Conservation (phyloP, 2,329 filamentous ascomycete species). For the Penicillium expansum region DNA sequence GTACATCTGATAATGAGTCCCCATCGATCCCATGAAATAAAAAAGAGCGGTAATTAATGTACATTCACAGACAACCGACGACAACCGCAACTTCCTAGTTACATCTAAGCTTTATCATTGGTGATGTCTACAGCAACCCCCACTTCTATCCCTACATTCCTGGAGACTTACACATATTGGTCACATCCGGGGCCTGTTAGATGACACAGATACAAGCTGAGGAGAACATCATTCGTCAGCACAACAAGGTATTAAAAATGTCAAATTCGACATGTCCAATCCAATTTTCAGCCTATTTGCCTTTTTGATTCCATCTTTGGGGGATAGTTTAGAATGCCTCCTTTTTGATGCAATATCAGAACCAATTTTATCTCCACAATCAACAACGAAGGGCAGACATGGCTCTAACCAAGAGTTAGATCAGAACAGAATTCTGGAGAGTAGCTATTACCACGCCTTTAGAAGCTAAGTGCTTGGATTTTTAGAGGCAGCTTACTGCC, state of each 20-base stretch:
- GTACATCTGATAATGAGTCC: neutral
- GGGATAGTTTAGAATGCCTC: slow-evolving; percentile 9
- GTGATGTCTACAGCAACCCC: neutral
- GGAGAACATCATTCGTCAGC: slow-evolving; percentile 5
- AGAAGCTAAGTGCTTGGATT: neutral
- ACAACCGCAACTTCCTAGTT: neutral
- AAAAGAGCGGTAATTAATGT: neutral
- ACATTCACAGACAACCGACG: neutral
- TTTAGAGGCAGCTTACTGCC: neutral
- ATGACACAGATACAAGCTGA: neutral
- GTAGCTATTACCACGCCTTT: neutral
- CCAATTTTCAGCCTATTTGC: neutral
- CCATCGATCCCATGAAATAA: neutral
- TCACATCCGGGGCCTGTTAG: neutral
- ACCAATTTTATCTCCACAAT: slow-evolving; percentile 1
- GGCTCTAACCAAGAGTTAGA: neutral
- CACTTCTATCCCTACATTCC: slow-evolving; percentile 6
- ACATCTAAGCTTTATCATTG: neutral
- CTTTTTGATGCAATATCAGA: slow-evolving; percentile 16
- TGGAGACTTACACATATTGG: neutral
- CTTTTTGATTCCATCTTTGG: slow-evolving; percentile 1
- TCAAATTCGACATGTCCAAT: slow-evolving; percentile 4
- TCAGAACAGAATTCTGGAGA: neutral
- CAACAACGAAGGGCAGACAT: neutral
- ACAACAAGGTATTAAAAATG: neutral